These are phyloP conservation scores for Lavandula angustifolia DNA, from an alignment of 257 asterid species.

Conservation along the genomic window DNA sequence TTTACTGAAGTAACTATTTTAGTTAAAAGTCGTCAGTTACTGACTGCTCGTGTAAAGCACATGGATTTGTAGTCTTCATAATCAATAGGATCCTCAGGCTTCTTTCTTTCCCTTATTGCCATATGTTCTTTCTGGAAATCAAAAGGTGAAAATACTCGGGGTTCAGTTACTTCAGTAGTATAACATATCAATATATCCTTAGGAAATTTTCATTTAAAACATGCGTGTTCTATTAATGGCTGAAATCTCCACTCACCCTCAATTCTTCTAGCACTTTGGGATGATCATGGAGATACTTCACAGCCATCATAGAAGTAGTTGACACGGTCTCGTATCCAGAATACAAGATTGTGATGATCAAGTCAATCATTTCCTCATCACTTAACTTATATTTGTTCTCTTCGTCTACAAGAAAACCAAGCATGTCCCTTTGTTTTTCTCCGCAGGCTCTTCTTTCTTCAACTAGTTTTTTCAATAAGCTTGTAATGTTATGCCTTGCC, in stretches of 20 bases:
- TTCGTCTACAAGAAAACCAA: slow-evolving; percentile 52
- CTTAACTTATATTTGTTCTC: slow-evolving; percentile 57
- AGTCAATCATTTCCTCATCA: slow-evolving; percentile 80
- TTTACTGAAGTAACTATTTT: slow-evolving; percentile 30
- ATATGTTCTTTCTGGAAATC: slow-evolving; percentile 63
- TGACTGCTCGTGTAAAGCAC: slow-evolving; percentile 85
- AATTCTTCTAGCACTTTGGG: slow-evolving; percentile 80
- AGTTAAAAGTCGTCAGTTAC: slow-evolving; percentile 25
- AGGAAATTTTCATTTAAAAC: slow-evolving; percentile 24
- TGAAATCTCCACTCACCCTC: slow-evolving; percentile 50
- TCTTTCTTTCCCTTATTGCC: slow-evolving; percentile 75
- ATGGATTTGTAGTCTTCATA: slow-evolving; percentile 83
- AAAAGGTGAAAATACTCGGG: background rate
- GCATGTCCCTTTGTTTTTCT: slow-evolving; percentile 61
- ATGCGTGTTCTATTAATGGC: background rate
- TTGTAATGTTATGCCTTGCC: slow-evolving; percentile 79
- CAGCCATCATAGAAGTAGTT: slow-evolving; percentile 94
- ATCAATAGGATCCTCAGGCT: slow-evolving; percentile 77
- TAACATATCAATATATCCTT: slow-evolving; percentile 4
- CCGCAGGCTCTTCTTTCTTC: slow-evolving; percentile 57
- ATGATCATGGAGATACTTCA: slow-evolving; percentile 88
- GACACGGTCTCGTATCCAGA: slow-evolving; percentile 93
- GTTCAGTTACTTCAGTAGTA: slow-evolving; percentile 17
- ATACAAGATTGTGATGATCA: slow-evolving; percentile 72
- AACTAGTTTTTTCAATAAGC: slow-evolving; percentile 50